These are phyloP conservation scores for Corynascus novoguineensis DNA, from an alignment of 495 filamentous ascomycete species.

Conservation along the genomic window DNA sequence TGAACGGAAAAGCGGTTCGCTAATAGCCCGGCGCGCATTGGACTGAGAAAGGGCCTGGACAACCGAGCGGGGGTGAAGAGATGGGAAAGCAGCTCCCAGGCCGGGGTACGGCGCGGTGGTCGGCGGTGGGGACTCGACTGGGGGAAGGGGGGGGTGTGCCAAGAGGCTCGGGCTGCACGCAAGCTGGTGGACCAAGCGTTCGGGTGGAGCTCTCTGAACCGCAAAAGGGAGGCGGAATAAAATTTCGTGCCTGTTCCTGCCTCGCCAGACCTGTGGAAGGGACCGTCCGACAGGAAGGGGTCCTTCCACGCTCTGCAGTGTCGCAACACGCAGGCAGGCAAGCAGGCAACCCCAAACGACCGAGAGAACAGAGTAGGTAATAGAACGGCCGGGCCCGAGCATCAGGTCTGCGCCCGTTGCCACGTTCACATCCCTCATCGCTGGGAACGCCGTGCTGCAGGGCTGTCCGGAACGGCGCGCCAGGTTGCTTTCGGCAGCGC, in stretches of 20 bases:
- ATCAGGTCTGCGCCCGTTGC: neutral
- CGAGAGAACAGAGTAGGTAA: neutral
- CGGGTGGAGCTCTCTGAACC: constrained; percentile 23
- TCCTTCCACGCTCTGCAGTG: neutral
- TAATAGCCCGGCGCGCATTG: constrained; percentile 24
- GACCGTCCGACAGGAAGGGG: neutral
- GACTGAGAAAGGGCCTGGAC: constrained; percentile 27
- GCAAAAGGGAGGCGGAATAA: constrained; percentile 13
- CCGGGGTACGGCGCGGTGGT: constrained; percentile 15
- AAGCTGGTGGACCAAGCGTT: constrained; percentile 36
- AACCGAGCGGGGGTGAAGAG: constrained; percentile 15
- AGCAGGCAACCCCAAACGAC: neutral
- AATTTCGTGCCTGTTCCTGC: constrained; percentile 14
- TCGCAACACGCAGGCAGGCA: neutral
- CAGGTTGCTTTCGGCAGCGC: constrained; percentile 10
- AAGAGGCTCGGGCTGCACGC: constrained; percentile 24
- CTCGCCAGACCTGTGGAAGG: neutral
- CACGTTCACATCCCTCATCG: neutral
- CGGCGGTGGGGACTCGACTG: constrained; percentile 12
- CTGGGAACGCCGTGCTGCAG: constrained; percentile 7
- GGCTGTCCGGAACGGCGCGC: neutral
- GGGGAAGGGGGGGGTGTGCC: constrained; percentile 29
- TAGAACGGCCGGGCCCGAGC: neutral
- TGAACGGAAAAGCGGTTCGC: constrained; percentile 22
- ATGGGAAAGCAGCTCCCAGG: too few relatives aligned